These are phyloP conservation scores for Ceratobasidium sp. DNA, from an alignment of 1,284 basidiomycete species.

Conservation along the genomic window DNA sequence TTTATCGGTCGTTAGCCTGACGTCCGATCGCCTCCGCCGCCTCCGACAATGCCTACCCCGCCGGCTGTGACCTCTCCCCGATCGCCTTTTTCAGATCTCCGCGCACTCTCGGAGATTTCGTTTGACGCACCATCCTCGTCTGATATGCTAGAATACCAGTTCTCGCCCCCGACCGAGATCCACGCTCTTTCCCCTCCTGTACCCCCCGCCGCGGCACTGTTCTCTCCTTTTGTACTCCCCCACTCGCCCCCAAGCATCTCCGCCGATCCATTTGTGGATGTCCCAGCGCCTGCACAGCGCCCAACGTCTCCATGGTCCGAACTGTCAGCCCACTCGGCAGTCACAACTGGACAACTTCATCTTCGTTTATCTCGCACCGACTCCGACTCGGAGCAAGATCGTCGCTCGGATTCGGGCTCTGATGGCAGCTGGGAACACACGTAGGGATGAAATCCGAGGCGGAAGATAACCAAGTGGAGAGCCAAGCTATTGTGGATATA, in stretches of 20 bases:
- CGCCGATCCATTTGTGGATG: conserved; percentile 39
- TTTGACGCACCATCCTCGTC: conserved; percentile 38
- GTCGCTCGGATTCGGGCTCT: conserved; percentile 37
- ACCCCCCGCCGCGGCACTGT: neutral
- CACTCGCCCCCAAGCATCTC: conserved; percentile 32
- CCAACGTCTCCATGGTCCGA: conserved; percentile 40
- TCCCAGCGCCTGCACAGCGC: conserved; percentile 17
- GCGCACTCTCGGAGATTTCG: conserved; percentile 38
- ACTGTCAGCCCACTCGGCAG: conserved; percentile 25
- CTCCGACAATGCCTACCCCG: conserved; percentile 5
- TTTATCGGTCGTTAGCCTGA: neutral
- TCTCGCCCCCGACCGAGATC: conserved; percentile 19
- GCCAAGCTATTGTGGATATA: conserved; percentile 3
- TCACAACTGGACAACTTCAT: conserved; percentile 33
- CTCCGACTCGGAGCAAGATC: conserved; percentile 37
- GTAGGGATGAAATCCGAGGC: neutral
- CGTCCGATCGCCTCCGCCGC: conserved; percentile 9
- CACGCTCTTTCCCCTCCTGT: conserved; percentile 1
- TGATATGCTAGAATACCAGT: conserved; percentile 39
- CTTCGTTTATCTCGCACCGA: conserved; percentile 34
- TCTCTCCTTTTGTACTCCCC: conserved; percentile 34
- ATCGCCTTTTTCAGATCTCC: conserved; percentile 42
- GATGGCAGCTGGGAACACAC: conserved; percentile 44
- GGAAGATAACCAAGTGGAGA: neutral
- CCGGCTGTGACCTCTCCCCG: conserved; percentile 31